These are phyloP conservation scores for Teunomyces lycoperdinae DNA, from an alignment of 805 yeast genomes.

Conservation along the genomic window DNA sequence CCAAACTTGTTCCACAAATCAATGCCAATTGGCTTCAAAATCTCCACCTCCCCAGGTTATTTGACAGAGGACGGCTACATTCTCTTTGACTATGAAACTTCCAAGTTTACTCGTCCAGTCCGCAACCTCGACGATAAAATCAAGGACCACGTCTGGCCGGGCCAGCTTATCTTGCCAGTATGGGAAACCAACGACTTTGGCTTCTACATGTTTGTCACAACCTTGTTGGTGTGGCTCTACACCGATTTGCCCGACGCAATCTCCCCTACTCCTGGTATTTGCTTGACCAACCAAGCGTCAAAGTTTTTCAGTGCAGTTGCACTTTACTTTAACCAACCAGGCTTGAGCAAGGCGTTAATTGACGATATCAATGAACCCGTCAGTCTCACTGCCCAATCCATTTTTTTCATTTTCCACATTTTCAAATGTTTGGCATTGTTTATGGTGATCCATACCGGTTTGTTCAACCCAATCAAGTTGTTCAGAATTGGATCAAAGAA, in stretches of 20 bases:
- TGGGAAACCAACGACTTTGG: slow-evolving; percentile 55
- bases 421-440: slow-evolving; percentile 58
- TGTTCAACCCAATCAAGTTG: slow-evolving; percentile 65
- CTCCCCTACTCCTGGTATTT: slow-evolving; percentile 90
- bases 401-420: slow-evolving; percentile 71
- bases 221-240: slow-evolving; percentile 73
- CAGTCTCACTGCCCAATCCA: slow-evolving; percentile 50
- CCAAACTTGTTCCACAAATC: slow-evolving; percentile 74
- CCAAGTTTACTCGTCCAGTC: slow-evolving; percentile 44
- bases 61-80: slow-evolving; percentile 82
- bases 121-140: slow-evolving; percentile 48
- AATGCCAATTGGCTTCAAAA: slow-evolving; percentile 61
- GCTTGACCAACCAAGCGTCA: slow-evolving; percentile 62
- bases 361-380: slow-evolving; percentile 46
- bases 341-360: slow-evolving; percentile 45
- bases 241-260: slow-evolving; percentile 88
- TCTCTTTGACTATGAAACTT: slow-evolving; percentile 62
- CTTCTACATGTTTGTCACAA: slow-evolving; percentile 36
- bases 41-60: slow-evolving; percentile 70
- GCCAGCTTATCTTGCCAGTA: slow-evolving; percentile 77
- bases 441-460: slow-evolving; percentile 61
- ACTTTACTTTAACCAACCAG: slow-evolving; percentile 33
- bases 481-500: slow-evolving; percentile 28
- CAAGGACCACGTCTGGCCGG: slow-evolving; percentile 74
- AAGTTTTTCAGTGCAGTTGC: slow-evolving; percentile 20